phyloP scores from a whole-genome alignment of 1,139 yeast genomes.

The Candida sp. region DNA sequence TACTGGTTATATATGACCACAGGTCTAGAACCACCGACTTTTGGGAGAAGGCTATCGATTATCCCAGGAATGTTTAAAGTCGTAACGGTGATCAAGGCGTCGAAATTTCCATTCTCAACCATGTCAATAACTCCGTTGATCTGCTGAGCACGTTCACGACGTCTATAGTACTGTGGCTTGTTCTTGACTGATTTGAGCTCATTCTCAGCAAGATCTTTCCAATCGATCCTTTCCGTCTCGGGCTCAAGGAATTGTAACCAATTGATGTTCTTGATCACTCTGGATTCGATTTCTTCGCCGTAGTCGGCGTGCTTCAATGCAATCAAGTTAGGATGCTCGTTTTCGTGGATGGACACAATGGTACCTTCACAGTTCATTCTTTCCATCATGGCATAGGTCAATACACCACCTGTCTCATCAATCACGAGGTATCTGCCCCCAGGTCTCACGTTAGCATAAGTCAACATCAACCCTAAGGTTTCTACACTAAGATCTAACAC shows the following conservation, averaged over 20 bases:
- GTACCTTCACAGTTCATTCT: slow-evolving; percentile 87
- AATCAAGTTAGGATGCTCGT: slow-evolving; percentile 87
- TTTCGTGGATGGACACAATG: slow-evolving; percentile 82
- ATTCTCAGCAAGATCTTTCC: slow-evolving; percentile 53
- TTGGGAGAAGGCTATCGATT: slow-evolving; percentile 63
- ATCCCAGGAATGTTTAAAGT: slow-evolving; percentile 73
- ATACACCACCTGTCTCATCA: slow-evolving; percentile 91
- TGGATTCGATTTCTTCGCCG: slow-evolving; percentile 47
- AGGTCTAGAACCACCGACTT: slow-evolving; percentile 88
- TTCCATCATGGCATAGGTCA: slow-evolving; percentile 85
- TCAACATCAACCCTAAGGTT: slow-evolving; percentile 74
- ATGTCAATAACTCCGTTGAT: slow-evolving; percentile 57
- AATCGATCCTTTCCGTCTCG: slow-evolving; percentile 56
- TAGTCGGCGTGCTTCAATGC: slow-evolving; percentile 70
- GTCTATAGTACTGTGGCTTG: slow-evolving; percentile 69
- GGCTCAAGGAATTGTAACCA: slow-evolving; percentile 87
- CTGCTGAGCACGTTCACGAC: slow-evolving; percentile 60
- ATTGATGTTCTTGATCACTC: slow-evolving; percentile 71
- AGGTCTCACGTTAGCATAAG: slow-evolving; percentile 80
- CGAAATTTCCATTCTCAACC: slow-evolving; percentile 62
- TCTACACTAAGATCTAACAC: slow-evolving; percentile 88
- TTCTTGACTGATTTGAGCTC: slow-evolving; percentile 63
- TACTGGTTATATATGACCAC: slow-evolving; percentile 80
- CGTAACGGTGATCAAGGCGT: slow-evolving; percentile 76
- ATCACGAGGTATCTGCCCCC: slow-evolving; percentile 89